These are phyloP conservation scores for Xylaria scruposa DNA, from an alignment of 495 filamentous ascomycete genomes.

Conservation along the genomic window DNA sequence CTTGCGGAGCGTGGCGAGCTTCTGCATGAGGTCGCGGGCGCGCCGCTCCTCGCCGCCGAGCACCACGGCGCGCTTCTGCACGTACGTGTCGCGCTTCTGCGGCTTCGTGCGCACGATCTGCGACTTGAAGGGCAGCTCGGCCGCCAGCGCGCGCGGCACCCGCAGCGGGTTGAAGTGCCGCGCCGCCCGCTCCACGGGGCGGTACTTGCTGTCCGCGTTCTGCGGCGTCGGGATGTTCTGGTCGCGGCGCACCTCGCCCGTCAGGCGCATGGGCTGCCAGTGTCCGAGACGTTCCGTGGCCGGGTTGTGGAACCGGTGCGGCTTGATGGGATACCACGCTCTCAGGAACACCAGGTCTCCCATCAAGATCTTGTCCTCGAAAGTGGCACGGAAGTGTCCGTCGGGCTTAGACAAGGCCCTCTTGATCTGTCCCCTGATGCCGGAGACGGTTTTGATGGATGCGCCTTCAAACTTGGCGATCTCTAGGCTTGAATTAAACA, in stretches of 20 bases:
- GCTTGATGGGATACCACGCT: conserved; percentile 95
- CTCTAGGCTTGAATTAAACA: conserved; percentile 91
- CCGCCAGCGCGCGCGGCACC: conserved; percentile 82
- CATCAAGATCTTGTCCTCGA: conserved; percentile 98
- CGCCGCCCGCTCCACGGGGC: conserved; percentile 75
- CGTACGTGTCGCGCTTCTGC: conserved; percentile 82
- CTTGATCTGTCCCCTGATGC: conserved; percentile 96
- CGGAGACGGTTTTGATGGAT: conserved; percentile 92
- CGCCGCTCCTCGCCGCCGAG: conserved; percentile 79
- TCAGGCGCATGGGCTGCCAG: conserved; percentile 91
- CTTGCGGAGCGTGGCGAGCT: conserved; percentile 88
- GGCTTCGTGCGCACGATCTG: conserved; percentile 84
- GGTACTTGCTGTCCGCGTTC: conserved; percentile 81
- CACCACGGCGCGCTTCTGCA: conserved; percentile 93
- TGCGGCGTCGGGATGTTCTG: conserved; percentile 77
- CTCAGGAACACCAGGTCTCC: conserved; percentile 94
- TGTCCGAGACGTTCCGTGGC: conserved; percentile 85
- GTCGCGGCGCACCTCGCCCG: conserved; percentile 87
- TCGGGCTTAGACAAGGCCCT: conserved; percentile 88
- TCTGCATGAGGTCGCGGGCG: conserved; percentile 89
- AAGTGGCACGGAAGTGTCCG: conserved; percentile 92
- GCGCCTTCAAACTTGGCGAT: conserved; percentile 99
- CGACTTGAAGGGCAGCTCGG: conserved; percentile 88
- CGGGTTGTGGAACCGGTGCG: conserved; percentile 94
- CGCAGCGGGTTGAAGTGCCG: conserved; percentile 94